Evolutionary conservation across 2,329 filamentous ascomycete species (phyloP).

Genomic region (Fusarium kyushuense): DNA sequence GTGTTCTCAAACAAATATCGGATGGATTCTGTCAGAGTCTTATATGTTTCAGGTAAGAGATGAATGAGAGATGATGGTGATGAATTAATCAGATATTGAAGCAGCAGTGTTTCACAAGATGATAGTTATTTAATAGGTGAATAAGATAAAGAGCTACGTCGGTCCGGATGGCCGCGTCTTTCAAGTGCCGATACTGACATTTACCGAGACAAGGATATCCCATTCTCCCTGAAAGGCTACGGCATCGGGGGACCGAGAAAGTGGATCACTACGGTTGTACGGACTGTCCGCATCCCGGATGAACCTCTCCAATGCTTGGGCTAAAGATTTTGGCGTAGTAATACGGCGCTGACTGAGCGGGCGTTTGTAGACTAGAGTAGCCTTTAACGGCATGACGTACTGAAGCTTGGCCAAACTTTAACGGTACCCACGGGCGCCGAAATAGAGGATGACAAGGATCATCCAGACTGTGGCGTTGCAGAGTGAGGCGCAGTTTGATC

Average conservation of each 20-base stretch:
- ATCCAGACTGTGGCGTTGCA: background rate
- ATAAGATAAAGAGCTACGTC: background rate
- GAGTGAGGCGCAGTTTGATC: background rate
- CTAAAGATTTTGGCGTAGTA: background rate
- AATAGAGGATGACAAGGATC: background rate
- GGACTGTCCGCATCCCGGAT: constrained; percentile 23
- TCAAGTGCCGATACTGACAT: background rate
- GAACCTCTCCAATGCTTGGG: background rate
- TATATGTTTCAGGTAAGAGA: too few species aligned
- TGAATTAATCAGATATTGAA: background rate
- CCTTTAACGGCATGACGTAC: background rate
- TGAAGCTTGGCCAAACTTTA: background rate
- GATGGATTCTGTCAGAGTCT: background rate
- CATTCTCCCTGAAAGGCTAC: background rate
- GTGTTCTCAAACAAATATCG: background rate
- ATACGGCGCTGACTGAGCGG: background rate
- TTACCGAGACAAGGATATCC: background rate
- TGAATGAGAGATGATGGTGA: background rate
- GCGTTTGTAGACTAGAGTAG: background rate
- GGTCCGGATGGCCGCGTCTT: background rate
- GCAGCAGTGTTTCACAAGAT: background rate
- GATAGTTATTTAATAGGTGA: background rate
- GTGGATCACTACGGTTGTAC: constrained; percentile 9
- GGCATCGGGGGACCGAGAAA: constrained; percentile 10
- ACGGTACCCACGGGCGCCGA: background rate